Base-by-base conservation (phyloP, 305 asterid species). In the Caryopteris hybrid region DNA sequence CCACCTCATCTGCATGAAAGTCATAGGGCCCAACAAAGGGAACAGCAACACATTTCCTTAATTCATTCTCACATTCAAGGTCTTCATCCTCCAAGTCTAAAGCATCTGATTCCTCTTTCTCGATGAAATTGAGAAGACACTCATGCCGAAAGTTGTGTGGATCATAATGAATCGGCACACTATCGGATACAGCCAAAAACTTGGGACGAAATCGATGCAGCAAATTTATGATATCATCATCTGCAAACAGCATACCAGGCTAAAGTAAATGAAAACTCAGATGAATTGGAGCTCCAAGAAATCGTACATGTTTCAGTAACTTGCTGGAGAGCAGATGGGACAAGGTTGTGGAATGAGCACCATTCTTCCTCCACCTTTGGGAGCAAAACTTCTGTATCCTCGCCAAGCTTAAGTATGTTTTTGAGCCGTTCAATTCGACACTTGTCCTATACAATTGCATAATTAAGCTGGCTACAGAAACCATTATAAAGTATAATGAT, bases 151-250 rank as follows among this genome's bases (percentile, higher is more conserved):
- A 84, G 50, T 75, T 76, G 48, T 53, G 68, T 46, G 88, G 86
- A 29, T 83, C 81, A 22, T 76, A 78, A 79, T 79, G 86, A 64
- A 74, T 69, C 22, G 91, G 99, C 38, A 72, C 20, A 66, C 81
- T 71, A 70, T 74, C 72, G 58, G 83, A 85, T 60, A 72, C 70
- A 72, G 75, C 75, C 64, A 93, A 66, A 82, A 66, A 78, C 74
- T 81, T 81, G 69, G 99, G 97, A 23, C 97, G 92, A 74, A 72
- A 79, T 3, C 97, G 89, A 73, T 94, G 99, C 78, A 94, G 67
- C 55, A 87, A 67, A 67, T 74, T 63, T 38, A 94, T 60, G 69
- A 91, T 79, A 74, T 91, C 99, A 71, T 91, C 87, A 87, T 86
- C 99, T 94, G 92, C 89, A 85, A 82, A 77, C 52, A 72, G 66